Evolutionary conservation across 176 grass and related monocot species (phyloP).

Genomic region (Ampelocalamus luodianensis): DNA sequence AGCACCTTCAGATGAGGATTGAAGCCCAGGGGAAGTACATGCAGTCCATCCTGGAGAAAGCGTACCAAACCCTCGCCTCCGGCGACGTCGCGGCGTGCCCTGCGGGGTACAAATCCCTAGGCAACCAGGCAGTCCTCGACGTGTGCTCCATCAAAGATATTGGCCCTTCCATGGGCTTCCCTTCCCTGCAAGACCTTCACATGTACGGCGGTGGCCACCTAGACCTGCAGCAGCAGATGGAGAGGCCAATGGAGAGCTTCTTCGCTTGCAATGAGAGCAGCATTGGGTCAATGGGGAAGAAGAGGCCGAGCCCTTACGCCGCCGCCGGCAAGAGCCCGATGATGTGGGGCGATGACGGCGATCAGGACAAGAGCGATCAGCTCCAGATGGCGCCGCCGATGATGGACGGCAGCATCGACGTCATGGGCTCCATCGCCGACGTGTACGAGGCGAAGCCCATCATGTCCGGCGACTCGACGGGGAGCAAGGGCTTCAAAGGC

Average conservation of each 20-base stretch:
- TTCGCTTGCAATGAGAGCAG: constrained; percentile 52
- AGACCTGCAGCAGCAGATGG: constrained; percentile 86
- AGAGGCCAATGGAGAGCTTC: constrained; percentile 66
- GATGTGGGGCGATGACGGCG: constrained; percentile 73
- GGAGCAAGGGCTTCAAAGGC: constrained; percentile 66
- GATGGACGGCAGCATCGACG: constrained; percentile 57
- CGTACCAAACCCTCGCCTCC: no score
- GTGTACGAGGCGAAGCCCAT: constrained; percentile 77
- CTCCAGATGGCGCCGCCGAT: constrained; percentile 64
- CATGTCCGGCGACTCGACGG: constrained; percentile 62
- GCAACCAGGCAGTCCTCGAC: constrained; percentile 64
- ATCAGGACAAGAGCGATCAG: constrained; percentile 63
- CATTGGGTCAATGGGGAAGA: constrained; percentile 60
- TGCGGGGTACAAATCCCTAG: constrained; percentile 63
- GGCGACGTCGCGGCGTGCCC: constrained; percentile 42
- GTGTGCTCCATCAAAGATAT: constrained; percentile 65
- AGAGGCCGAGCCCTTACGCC: constrained; percentile 54
- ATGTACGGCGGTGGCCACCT: constrained; percentile 65
- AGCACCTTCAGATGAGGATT: constrained; percentile 96
- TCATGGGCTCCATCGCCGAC: constrained; percentile 70
- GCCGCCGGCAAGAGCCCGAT: constrained; percentile 69
- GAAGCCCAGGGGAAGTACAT: constrained; percentile 98
- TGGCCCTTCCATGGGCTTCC: constrained; percentile 64
- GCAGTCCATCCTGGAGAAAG: constrained; percentile 97
- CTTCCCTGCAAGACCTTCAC: constrained; percentile 81